Conservation (phyloP, 1,284 basidiomycete genomes). For the Cryptococcus sp. region DNA sequence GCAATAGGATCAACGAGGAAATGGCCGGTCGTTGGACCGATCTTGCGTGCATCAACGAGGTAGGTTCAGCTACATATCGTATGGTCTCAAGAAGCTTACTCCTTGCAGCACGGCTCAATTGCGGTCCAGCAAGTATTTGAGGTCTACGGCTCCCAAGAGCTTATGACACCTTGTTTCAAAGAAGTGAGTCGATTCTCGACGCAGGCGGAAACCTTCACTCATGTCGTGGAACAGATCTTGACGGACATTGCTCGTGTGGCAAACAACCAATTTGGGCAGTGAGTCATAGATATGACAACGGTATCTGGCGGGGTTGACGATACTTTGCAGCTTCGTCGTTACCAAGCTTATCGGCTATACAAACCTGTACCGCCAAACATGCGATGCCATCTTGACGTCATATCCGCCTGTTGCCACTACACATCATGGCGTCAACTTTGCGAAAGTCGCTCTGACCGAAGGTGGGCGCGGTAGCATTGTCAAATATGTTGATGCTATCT, state of each 20-base stretch:
- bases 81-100: slow-evolving; percentile 6
- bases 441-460: slow-evolving; percentile 39
- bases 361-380: slow-evolving; percentile 29
- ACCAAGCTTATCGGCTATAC: slow-evolving; percentile 41
- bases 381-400: slow-evolving; percentile 41
- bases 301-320: slow-evolving; percentile 1
- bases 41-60: slow-evolving; percentile 44
- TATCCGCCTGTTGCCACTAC: slow-evolving; percentile 48
- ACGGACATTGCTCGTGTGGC: slow-evolving; percentile 40
- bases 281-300: slow-evolving; percentile 9
- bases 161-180: slow-evolving; percentile 44
- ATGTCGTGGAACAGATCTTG: slow-evolving; percentile 29
- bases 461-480: slow-evolving; percentile 30
- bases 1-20: slow-evolving; percentile 35
- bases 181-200: slow-evolving; percentile 29
- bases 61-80: slow-evolving; percentile 5
- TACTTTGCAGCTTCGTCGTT: slow-evolving; percentile 39
- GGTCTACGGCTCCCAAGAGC: slow-evolving; percentile 41
- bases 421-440: slow-evolving; percentile 50
- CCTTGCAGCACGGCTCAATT: slow-evolving; percentile 43
- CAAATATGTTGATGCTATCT: slow-evolving; percentile 46
- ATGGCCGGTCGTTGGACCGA: slow-evolving; percentile 45
- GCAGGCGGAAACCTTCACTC: neutral
- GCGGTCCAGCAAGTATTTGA: slow-evolving; percentile 51
- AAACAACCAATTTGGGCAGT: slow-evolving; percentile 50